Evolutionary conservation across 192 early-diverging fungal species (phyloP).

Genomic region (Coemansia reversa): DNA sequence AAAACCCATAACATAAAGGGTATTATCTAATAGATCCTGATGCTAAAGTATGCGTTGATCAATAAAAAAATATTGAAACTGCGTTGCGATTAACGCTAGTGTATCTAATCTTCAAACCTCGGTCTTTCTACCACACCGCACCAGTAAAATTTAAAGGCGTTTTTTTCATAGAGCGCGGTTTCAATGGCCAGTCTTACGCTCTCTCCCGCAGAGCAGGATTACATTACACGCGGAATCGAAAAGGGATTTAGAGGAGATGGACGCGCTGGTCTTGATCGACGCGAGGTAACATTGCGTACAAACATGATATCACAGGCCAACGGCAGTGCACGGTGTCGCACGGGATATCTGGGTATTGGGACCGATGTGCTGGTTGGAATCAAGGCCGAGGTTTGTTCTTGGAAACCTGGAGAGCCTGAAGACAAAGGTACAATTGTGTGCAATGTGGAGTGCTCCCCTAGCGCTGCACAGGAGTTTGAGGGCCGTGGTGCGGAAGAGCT

Average conservation of each 20-base stretch:
- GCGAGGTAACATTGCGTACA: constrained; percentile 78
- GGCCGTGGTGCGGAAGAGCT: constrained; percentile 77
- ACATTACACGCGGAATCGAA: constrained; percentile 79
- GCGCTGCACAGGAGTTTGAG: constrained; percentile 78
- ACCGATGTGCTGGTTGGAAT: constrained; percentile 93
- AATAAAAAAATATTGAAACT: background rate
- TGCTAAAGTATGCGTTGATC: background rate
- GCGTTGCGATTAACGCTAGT: background rate
- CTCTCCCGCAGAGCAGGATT: constrained; percentile 80
- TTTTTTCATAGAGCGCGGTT: background rate
- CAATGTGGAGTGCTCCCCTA: constrained; percentile 91
- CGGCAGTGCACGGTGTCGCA: constrained; percentile 76
- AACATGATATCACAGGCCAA: constrained; percentile 87
- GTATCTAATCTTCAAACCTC: background rate
- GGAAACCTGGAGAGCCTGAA: constrained; percentile 60
- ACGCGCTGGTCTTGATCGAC: constrained; percentile 72
- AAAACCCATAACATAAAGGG: background rate
- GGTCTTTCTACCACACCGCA: background rate
- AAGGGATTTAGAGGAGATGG: constrained; percentile 85
- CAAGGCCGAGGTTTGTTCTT: constrained; percentile 82
- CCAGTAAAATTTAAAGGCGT: background rate
- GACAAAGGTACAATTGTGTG: constrained; percentile 70
- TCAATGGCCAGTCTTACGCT: constrained; percentile 58
- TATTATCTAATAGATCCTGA: background rate
- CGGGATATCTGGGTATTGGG: constrained; percentile 63